These are phyloP conservation scores for Ogataea minuta DNA, from an alignment of 805 yeast genomes.

Conservation along the genomic window DNA sequence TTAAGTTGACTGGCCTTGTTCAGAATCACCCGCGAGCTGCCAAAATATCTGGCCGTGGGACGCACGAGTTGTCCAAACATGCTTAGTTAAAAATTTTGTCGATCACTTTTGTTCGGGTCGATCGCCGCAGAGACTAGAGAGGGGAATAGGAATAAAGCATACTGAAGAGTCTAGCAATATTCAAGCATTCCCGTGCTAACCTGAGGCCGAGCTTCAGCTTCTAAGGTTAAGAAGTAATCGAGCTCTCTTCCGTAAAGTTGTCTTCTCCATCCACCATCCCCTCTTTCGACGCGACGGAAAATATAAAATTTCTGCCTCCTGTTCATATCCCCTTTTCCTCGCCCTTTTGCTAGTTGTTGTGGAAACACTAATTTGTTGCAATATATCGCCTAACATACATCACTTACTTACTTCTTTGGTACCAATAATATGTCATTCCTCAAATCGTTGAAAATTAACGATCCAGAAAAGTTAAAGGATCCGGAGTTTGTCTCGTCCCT, in stretches of 20 bases:
- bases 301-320: conserved; percentile 11
- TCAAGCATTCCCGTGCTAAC: too few species aligned
- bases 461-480: conserved; percentile 22
- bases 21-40: conserved; percentile 6
- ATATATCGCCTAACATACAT: background rate
- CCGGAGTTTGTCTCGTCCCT: conserved; percentile 17
- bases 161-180: too few species aligned
- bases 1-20: conserved; percentile 10
- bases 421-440: conserved; percentile 18
- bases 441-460: conserved; percentile 22
- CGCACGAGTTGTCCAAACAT: conserved; percentile 13
- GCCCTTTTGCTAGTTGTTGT: conserved; percentile 5
- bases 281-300: conserved; percentile 1
- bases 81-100: conserved; percentile 10
- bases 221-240: too few species aligned
- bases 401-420: background rate
- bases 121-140: conserved; percentile 1
- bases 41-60: conserved; percentile 10
- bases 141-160: too few species aligned
- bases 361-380: background rate
- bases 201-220: too few species aligned
- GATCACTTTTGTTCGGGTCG: conserved; percentile 11
- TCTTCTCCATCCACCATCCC: background rate
- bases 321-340: conserved; percentile 12
- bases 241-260: background rate